Evolutionary conservation across 441 rosid genomes (phyloP).

Genomic region (Syzygium malaccense): DNA sequence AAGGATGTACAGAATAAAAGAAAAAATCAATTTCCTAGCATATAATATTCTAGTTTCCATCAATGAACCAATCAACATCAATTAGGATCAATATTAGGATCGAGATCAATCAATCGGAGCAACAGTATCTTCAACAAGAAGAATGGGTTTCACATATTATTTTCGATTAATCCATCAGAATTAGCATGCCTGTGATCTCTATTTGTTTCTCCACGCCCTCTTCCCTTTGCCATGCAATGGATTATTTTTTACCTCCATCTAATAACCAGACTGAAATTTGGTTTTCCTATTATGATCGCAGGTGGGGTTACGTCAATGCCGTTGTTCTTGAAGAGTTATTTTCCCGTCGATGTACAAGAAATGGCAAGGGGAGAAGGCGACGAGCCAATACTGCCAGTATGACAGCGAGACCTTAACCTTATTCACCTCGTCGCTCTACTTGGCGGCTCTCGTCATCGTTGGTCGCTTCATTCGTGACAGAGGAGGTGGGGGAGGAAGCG

Average conservation of each 20-base stretch:
- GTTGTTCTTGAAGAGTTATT: constrained; percentile 47
- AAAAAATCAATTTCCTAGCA: too few species aligned
- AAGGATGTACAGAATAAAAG: too few species aligned
- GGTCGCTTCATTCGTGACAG: constrained; percentile 43
- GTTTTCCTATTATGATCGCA: constrained; percentile 1
- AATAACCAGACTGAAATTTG: background rate
- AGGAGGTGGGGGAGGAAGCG: constrained; percentile 53
- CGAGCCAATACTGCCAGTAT: constrained; percentile 75
- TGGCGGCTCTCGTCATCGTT: constrained; percentile 73
- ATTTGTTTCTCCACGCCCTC: background rate
- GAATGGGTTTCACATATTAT: background rate
- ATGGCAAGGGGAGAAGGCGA: constrained; percentile 23
- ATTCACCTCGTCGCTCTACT: constrained; percentile 85
- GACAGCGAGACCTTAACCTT: constrained; percentile 58
- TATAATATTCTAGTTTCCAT: too few species aligned
- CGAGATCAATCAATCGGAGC: too few species aligned
- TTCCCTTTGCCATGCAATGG: background rate
- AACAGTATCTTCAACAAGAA: too few species aligned
- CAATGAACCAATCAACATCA: too few species aligned
- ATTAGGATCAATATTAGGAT: too few species aligned
- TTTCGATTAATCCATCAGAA: background rate
- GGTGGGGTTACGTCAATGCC: constrained; percentile 94
- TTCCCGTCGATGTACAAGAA: constrained; percentile 56
- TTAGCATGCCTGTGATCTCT: background rate
- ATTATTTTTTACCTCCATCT: background rate